Percentiles rank a stretch among this genome's conserved stretches.
These are phyloP conservation scores for Centaurea solstitialis DNA, from an alignment of 129 eudicot species.

Conservation along the genomic window DNA sequence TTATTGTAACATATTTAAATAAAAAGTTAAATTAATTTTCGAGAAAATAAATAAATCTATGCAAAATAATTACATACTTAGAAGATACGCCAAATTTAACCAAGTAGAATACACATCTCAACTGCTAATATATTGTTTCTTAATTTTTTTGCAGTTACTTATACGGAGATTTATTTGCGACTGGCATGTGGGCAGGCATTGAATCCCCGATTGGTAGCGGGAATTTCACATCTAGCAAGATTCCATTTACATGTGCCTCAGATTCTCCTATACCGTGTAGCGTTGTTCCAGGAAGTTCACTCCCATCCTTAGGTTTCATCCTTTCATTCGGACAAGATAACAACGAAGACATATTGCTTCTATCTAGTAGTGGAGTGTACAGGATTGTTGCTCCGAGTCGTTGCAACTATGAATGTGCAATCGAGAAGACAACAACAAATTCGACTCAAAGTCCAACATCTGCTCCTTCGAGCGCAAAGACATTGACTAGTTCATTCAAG, in stretches of 20 bases:
- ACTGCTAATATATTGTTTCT: not conserved
- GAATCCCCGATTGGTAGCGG: constrained; percentile 70
- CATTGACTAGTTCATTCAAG: constrained; percentile 14
- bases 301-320: constrained; percentile 60
- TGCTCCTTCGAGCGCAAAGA: constrained; percentile 44
- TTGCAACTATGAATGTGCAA: constrained; percentile 59
- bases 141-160: constrained; percentile 49
- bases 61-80: not conserved
- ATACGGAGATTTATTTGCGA: constrained; percentile 78
- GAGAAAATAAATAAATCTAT: not conserved
- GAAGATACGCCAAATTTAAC: not conserved
- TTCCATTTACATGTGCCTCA: constrained; percentile 52
- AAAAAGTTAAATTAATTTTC: no score
- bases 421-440: constrained; percentile 35
- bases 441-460: constrained; percentile 28
- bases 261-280: constrained; percentile 69
- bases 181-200: constrained; percentile 62
- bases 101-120: not conserved
- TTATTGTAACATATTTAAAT: no score
- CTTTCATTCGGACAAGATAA: constrained; percentile 82
- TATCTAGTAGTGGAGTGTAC: constrained; percentile 76
- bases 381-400: constrained; percentile 79
- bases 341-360: constrained; percentile 46
- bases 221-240: constrained; percentile 49
- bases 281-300: constrained; percentile 48